Base-by-base conservation (phyloP, 2,329 filamentous ascomycete genomes). In the Setomelanomma holmii region DNA sequence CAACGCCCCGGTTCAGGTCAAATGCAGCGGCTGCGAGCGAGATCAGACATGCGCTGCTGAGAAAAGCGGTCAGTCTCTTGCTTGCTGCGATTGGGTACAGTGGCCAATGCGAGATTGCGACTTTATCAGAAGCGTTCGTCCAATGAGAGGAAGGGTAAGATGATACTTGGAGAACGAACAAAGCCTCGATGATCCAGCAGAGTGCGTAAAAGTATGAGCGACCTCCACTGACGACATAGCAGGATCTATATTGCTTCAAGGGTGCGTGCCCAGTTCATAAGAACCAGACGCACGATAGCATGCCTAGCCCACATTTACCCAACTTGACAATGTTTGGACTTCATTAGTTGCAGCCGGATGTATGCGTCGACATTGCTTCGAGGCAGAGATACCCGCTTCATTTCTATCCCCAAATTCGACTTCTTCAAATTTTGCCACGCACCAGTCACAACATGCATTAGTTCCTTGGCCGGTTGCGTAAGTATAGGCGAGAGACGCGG, bases 1-100 rank as follows among this genome's bases (percentile, higher is more conserved):
- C 65, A 5, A 63, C 64, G 17, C 52, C 65, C 11, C 64, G 53
- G 34, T 67, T 67, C 10, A 53, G 50, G 41, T 68, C 65, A 43
- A 61, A 68, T 5, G 65, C 65, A n/a, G 58, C 65, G 38, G 49
- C 51, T 40, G 48, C 55, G 16, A 39, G 27, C n/a, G 63, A 52
- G 22, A 46, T 27, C 42, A 49, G 59, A 45, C 49, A 56, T 2
- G 53, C 24, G 16, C 35, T 34, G 33, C 50, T 49, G 21, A 60
- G 20, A 34, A 65, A 16, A 24, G 36, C 16, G 19, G 42, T 41
- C 23, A 52, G 11, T 44, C 47, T 63, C 65, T 67, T 67, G 22
- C 41, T 40, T 45, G 34, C 11, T 10, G 23, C n/a, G 14, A 35
- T 10, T 11, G 7, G 5, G 12, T 5, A 38, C 3, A 30, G 27